Base-by-base conservation (phyloP, 768 basidiomycete species). In the Boletus coccyginus region DNA sequence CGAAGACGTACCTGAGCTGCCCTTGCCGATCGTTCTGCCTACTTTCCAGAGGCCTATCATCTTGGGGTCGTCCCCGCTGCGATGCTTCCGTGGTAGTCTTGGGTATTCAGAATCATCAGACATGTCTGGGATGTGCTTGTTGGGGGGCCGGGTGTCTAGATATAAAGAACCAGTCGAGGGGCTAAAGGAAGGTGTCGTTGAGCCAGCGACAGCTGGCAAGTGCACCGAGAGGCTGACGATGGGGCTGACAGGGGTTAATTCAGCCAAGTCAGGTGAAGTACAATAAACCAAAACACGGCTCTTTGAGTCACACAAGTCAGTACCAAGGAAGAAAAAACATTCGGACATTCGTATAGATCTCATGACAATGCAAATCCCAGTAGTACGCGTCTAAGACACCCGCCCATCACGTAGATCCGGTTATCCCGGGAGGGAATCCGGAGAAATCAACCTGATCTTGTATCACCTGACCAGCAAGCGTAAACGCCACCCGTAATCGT, bases 381-480 rank as follows among this genome's bases (percentile, higher is more conserved):
- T 56, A 57, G 36, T 51, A 50, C 58, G 50, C 54, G 41, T 32
- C 29, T 44, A 53, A 24, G 21, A 29, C 31, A 50, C 35, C n/a
- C 46, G 24, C 31, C 42, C 45, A 50, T 70, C 57, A 73, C 35
- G 60, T 56, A 40, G 74, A 74, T 36, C 81, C 79, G 19, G 88
- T 91, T 62, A 91, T 70, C 41, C 83, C 83, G 21, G 86, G 78
- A 17, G 94, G 94, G 72, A 98, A 96, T 3, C 92, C 90, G 21
- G 88, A 70, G 70, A 98, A 98, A 73, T 98, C 95, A 53, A 94
- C 86, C 75, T 98, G 95, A 47, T 99, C 97, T 71, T 94, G 92
- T 49, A 90, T 73, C 32, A 75, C 75, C 66, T 85, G 83, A 3
- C 91, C 92, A 42, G 71, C 81, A 42, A 86, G 73, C n/a, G 78